Base-by-base conservation (phyloP, 371 early-diverging fungal species). In the Syncephalastrum sp. region DNA sequence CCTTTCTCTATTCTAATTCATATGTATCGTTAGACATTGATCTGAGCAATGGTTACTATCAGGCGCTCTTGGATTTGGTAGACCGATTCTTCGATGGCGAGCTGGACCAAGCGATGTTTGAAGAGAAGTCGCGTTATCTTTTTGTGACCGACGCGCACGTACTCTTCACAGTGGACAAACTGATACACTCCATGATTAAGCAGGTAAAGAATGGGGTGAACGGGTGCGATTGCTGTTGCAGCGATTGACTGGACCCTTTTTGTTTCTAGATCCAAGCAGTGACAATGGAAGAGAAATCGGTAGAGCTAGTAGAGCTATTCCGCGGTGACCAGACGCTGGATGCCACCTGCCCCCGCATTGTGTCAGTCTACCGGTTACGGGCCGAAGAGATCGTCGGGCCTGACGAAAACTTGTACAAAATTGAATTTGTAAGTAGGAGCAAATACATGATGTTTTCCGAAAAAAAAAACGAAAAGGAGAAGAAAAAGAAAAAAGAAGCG, bases 131-230 rank as follows among this genome's bases (percentile, higher is more conserved):
- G 33, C 87, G 98, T 4, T 83, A 84, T 41, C 72, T 96, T 61
- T 97, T 91, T 69, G 87, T 89, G 4, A 94, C 92, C 16, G 82
- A 91, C 24, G 97, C 92, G 0, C 94, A 94, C 64, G 69, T 86
- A 23, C 78, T 92, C 33, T 91, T 95, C 57, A 94, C 95, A 0
- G 73, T 96, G 17, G 97, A 97, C 73, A 92, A 91, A 62, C 72
- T 95, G 14, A 80, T 92, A 10, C 87, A 85, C 56, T 68, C 85
- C 5, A 68, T 93, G 54, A 75, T 89, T 23, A 95, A 94, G 72
- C 91, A 92, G 81, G 89, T 92, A 77, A 55, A 21, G 21, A 21
- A 21, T 21, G 21, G 21, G 21, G 21, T 21, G 21, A 21, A 21
- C 21, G 21, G 21, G 21, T 2, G 21, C 2, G 21, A 21, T 2